Evolutionary conservation across 2,329 filamentous ascomycete genomes (phyloP).

Genomic region (Lomentospora prolificans): DNA sequence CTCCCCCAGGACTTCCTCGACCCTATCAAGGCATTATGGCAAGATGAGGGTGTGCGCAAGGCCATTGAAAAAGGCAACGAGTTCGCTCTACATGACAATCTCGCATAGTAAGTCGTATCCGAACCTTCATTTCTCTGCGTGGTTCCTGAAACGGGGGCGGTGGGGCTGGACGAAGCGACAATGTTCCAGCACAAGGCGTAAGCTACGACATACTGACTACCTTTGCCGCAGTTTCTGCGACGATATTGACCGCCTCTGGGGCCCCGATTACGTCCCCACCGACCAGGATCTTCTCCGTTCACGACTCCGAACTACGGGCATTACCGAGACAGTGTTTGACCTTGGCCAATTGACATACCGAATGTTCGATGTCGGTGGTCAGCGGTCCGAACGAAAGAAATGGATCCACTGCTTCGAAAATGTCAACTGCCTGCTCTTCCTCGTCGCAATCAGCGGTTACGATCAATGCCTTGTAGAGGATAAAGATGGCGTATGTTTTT

Average conservation of each 20-base stretch:
- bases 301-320: constrained; percentile 83
- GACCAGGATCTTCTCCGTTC: constrained; percentile 93
- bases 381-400: constrained; percentile 89
- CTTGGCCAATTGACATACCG: constrained; percentile 86
- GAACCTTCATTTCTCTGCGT: background rate
- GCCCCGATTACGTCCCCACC: constrained; percentile 71
- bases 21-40: constrained; percentile 79
- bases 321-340: constrained; percentile 91
- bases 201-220: background rate
- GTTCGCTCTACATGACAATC: constrained; percentile 90
- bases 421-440: constrained; percentile 82
- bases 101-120: constrained; percentile 65
- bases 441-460: constrained; percentile 92
- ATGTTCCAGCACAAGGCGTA: background rate
- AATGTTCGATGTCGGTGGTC: constrained; percentile 93
- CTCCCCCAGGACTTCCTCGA: constrained; percentile 69
- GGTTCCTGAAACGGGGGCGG: background rate
- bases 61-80: constrained; percentile 94
- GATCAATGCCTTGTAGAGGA: constrained; percentile 95
- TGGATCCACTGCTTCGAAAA: constrained; percentile 97
- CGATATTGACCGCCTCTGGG: constrained; percentile 66
- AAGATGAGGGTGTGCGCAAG: constrained; percentile 69
- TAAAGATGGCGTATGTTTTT: constrained; percentile 72
- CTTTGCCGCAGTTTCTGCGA: constrained; percentile 62
- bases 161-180: background rate